phyloP scores from a whole-genome alignment of 192 early-diverging fungal species.

The Blastocladiella britannica region DNA sequence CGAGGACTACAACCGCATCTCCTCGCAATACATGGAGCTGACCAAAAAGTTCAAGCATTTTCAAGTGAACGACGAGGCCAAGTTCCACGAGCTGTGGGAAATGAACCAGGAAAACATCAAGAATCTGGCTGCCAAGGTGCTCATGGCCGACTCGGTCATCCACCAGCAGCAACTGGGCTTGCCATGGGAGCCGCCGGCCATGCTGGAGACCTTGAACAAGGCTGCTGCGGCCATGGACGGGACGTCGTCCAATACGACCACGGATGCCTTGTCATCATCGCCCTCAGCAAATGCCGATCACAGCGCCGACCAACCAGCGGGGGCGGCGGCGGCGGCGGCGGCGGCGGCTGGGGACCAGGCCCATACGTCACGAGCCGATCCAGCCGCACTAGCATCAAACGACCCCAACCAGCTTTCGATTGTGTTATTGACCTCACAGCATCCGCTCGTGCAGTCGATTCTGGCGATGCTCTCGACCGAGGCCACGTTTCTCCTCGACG shows the following conservation, averaged over 20 bases:
- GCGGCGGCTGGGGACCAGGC: constrained; percentile 14
- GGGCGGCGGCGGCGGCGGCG: constrained; percentile 4
- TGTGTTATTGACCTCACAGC: neutral
- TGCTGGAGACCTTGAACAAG: neutral
- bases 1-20: constrained; percentile 36
- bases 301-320: too few species aligned
- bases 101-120: constrained; percentile 32
- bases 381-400: too few species aligned
- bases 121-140: constrained; percentile 27
- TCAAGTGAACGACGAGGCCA: constrained; percentile 20
- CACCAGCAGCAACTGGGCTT: constrained; percentile 36
- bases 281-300: too few species aligned
- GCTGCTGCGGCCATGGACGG: neutral
- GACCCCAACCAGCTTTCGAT: neutral
- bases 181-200: constrained; percentile 17
- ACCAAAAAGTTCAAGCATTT: constrained; percentile 41
- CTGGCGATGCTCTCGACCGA: constrained; percentile 28
- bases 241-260: neutral
- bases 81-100: constrained; percentile 25
- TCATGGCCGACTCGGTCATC: constrained; percentile 30
- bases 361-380: constrained; percentile 8
- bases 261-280: too few species aligned
- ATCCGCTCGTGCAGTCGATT: constrained; percentile 15
- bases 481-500: constrained; percentile 31
- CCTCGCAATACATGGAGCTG: constrained; percentile 37